These are phyloP conservation scores for Podaxis pistillaris DNA, from an alignment of 768 basidiomycete genomes.

Conservation along the genomic window DNA sequence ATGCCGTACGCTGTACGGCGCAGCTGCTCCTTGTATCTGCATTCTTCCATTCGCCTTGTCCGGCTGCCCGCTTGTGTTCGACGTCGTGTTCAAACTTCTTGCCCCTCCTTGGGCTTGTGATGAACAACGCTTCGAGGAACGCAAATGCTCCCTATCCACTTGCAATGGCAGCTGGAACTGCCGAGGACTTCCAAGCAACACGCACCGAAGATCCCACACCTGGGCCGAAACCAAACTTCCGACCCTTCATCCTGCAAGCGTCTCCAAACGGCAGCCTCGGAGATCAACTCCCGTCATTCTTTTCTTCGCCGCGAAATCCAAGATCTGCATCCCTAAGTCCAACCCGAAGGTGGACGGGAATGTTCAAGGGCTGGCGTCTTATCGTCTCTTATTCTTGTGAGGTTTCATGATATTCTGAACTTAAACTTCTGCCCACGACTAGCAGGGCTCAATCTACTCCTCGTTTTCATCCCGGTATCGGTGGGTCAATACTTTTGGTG, in stretches of 20 bases:
- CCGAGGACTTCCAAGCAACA: neutral
- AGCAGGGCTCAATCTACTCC: conserved; percentile 68
- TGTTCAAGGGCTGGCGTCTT: conserved; percentile 25
- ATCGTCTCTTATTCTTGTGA: conserved; percentile 27
- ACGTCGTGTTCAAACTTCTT: neutral
- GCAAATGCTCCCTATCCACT: neutral
- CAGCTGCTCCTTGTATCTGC: neutral
- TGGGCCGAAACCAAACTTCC: neutral
- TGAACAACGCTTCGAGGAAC: neutral
- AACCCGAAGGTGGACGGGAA: neutral
- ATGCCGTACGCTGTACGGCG: neutral
- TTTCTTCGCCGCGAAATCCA: neutral
- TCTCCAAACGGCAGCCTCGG: neutral
- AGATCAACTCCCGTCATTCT: neutral
- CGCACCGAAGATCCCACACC: neutral
- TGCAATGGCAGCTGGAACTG: neutral
- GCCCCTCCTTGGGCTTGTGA: neutral
- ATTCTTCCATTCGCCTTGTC: neutral
- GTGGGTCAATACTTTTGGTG: conserved; percentile 35
- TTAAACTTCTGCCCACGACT: neutral
- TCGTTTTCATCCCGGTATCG: conserved; percentile 66
- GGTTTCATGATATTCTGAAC: neutral
- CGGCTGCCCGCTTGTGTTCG: neutral
- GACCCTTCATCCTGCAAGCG: neutral
- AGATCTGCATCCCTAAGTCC: neutral